Percentiles rank a stretch among this genome's conserved stretches.
These are phyloP conservation scores for Podila verticillata DNA, from an alignment of 192 early-diverging fungal genomes.

Conservation along the genomic window DNA sequence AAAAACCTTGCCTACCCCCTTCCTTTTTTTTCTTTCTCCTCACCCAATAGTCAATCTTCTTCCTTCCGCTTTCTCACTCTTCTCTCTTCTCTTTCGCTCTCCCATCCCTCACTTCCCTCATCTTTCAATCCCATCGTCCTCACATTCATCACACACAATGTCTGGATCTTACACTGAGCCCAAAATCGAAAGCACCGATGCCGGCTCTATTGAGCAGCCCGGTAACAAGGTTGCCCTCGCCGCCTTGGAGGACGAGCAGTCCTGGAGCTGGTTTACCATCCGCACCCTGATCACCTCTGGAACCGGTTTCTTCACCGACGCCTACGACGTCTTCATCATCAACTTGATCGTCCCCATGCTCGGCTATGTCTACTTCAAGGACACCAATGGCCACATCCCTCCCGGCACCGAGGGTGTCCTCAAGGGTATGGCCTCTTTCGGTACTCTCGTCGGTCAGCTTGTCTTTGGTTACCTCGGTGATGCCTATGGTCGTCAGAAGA, in stretches of 20 bases:
- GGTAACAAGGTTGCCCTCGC: constrained; percentile 45
- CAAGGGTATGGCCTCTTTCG: constrained; percentile 89
- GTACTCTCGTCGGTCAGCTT: constrained; percentile 94
- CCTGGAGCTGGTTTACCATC: constrained; percentile 78
- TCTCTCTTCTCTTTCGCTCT: neutral
- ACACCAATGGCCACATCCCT: constrained; percentile 63
- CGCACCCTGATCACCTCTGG: constrained; percentile 74
- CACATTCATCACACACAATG: constrained; percentile 11
- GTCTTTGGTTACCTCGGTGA: constrained; percentile 86
- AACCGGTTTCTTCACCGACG: constrained; percentile 91
- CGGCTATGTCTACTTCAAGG: constrained; percentile 73
- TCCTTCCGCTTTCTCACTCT: constrained; percentile 7
- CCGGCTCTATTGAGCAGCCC: constrained; percentile 5
- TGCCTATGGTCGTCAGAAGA: constrained; percentile 87
- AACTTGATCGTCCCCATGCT: constrained; percentile 92
- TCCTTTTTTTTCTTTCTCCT: constrained; percentile 6
- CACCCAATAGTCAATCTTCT: constrained; percentile 10
- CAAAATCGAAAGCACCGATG: constrained; percentile 15
- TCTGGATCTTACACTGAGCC: constrained; percentile 8
- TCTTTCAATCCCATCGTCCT: neutral
- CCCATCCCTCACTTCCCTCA: neutral
- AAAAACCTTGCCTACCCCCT: constrained; percentile 15
- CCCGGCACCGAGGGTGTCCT: constrained; percentile 73
- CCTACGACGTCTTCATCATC: constrained; percentile 97
- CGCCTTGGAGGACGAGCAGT: constrained; percentile 63